Evolutionary conservation across 2,329 filamentous ascomycete species (phyloP).

Genomic region (Tolypocladium inflatum): DNA sequence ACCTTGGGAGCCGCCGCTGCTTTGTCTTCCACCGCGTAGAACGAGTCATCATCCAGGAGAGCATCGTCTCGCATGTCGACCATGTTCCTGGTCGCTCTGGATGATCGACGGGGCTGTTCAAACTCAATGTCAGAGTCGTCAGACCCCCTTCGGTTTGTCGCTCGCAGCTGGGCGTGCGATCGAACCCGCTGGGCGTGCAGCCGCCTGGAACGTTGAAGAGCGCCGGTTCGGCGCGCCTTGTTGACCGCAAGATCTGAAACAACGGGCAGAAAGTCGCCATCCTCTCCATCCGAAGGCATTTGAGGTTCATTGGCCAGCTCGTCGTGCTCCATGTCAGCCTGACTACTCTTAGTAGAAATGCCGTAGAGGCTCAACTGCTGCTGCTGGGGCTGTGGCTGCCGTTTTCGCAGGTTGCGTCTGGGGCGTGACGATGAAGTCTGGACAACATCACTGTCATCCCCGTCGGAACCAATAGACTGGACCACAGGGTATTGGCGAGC

Average conservation of each 20-base stretch:
- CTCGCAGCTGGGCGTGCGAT: conserved; percentile 3
- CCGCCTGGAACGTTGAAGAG: conserved; percentile 11
- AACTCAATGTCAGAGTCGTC: conserved; percentile 42
- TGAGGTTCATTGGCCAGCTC: conserved; percentile 21
- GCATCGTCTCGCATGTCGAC: conserved; percentile 41
- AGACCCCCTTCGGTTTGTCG: conserved; percentile 10
- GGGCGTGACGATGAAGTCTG: background rate
- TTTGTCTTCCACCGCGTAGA: conserved; percentile 39
- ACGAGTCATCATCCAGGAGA: conserved; percentile 49
- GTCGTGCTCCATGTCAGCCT: conserved; percentile 16
- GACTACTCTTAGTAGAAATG: conserved; percentile 15
- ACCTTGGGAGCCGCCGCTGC: conserved; percentile 39
- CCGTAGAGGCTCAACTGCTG: conserved; percentile 8
- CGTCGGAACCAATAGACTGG: conserved; percentile 6
- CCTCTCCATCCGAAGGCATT: conserved; percentile 18
- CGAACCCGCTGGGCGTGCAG: conserved; percentile 8
- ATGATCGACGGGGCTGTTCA: conserved; percentile 39
- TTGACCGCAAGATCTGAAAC: conserved; percentile 24
- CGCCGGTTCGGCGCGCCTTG: conserved; percentile 11
- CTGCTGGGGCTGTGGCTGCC: conserved; percentile 9
- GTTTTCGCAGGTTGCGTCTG: conserved; percentile 13
- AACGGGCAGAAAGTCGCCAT: conserved; percentile 24
- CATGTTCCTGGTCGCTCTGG: conserved; percentile 32
- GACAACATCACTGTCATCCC: conserved; percentile 8
- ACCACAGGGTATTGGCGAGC: conserved; percentile 2